Base-by-base conservation (phyloP, 768 basidiomycete genomes). In the Pisolithus orientalis region DNA sequence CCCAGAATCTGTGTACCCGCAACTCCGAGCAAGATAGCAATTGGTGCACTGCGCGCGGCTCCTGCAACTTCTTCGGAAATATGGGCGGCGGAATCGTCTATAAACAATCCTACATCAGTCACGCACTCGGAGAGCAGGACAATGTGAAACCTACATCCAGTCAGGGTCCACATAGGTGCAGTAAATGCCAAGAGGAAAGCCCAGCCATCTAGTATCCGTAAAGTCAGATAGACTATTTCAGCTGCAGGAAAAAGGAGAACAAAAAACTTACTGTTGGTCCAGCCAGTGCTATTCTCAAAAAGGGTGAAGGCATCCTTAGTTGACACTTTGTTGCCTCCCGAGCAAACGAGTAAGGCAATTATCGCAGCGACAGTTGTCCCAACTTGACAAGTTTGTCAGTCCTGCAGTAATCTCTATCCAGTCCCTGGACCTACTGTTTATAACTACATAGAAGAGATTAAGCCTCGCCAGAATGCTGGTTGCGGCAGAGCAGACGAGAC, bases 91-190 rank as follows among this genome's bases (percentile, higher is more conserved):
- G 85, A 87, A 59, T 87, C 85, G 56, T 88, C 85, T 87, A 55
- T 46, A 25, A 17, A 38, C 21, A 10, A 13, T 54, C 53, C 55
- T 21, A 17, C 44, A 47, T 21, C 4, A 4, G 3, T 54, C 43
- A 14, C 32, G 34, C 39, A 5, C 32, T 34, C n/a, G 21, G 10
- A 13, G n/a, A 21, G 6, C 4, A 47, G 0, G 46, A 10, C 6
- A 17, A 37, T n/a, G 11, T 38, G 5, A 10, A 25, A 66, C 83
- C 58, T 50, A 86, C 85, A 88, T 54, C 85, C 86, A 2, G 86
- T 87, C 51, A 88, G 66, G 3, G 84, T 86, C 85, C 85, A 87
- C 86, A 87, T 87, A 0, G 85, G 83, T 1, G 86, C 73, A 0
- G 84, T 85, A 61, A 88, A 87, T 0, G 86, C 75, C 43, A 87